phyloP scores from a whole-genome alignment of 2,329 filamentous ascomycete species.

The Pseudogymnoascus sp. region DNA sequence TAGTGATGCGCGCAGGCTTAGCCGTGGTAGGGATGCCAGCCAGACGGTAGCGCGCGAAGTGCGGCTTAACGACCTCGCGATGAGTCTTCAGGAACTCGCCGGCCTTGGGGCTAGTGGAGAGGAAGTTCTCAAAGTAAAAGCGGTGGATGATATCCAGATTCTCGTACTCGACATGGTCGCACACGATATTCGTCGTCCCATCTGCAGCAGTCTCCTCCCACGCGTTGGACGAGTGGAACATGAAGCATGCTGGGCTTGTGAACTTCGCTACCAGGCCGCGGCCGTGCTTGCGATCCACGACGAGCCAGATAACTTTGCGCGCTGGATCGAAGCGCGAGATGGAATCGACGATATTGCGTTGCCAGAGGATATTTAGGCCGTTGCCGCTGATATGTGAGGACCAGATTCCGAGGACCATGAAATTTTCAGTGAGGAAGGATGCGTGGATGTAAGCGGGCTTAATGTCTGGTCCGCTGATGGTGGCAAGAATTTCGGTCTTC shows the following conservation, averaged over 20 bases:
- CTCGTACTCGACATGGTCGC: constrained; percentile 58
- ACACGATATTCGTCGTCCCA: constrained; percentile 46
- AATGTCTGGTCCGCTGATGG: constrained; percentile 42
- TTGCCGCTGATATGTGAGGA: constrained; percentile 49
- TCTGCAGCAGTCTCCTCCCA: constrained; percentile 51
- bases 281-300: constrained; percentile 57
- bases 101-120: constrained; percentile 44
- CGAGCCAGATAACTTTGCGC: constrained; percentile 58
- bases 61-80: constrained; percentile 35
- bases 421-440: constrained; percentile 63
- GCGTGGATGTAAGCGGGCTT: constrained; percentile 73
- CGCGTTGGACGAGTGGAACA: constrained; percentile 72
- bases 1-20: not conserved
- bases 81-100: constrained; percentile 40
- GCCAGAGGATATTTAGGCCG: constrained; percentile 55
- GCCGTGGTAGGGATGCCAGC: constrained; percentile 15
- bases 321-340: constrained; percentile 54
- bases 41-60: constrained; percentile 18
- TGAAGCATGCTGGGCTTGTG: constrained; percentile 61
- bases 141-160: constrained; percentile 56
- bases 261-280: constrained; percentile 62
- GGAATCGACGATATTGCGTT: constrained; percentile 60
- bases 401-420: constrained; percentile 67
- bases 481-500: constrained; percentile 62
- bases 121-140: constrained; percentile 63